Conservation (phyloP, 1,139 yeast species). For the Hyphopichia buzzinii region DNA sequence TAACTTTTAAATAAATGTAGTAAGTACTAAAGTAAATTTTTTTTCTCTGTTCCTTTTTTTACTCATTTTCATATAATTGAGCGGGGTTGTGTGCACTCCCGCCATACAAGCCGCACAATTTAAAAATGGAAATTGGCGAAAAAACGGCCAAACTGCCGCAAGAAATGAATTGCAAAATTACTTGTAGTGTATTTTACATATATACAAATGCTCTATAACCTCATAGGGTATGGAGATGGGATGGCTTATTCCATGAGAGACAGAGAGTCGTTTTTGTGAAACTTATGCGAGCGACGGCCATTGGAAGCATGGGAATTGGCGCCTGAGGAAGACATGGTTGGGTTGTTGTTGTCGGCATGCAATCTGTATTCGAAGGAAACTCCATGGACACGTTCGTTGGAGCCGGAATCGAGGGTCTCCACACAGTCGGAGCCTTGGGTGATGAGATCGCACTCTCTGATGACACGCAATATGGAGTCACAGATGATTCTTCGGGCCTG, state of each 20-base stretch:
- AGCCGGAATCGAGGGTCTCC: constrained; percentile 31
- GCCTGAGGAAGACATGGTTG: constrained; percentile 5
- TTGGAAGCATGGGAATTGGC: not conserved
- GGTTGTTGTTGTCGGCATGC: constrained; percentile 36
- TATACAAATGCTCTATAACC: not conserved
- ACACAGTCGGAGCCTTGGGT: constrained; percentile 31
- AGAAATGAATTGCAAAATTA: too few species aligned
- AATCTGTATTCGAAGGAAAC: constrained; percentile 48
- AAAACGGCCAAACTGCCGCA: too few species aligned
- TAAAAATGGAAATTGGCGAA: too few species aligned
- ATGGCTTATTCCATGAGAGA: too few species aligned
- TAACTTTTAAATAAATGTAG: too few species aligned
- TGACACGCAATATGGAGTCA: constrained; percentile 45
- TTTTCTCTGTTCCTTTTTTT: too few species aligned
- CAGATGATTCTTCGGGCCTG: constrained; percentile 50
- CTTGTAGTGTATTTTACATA: too few species aligned
- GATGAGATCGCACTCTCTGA: constrained; percentile 50
- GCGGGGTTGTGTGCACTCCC: too few species aligned
- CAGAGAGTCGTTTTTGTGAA: not conserved
- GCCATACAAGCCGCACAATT: too few species aligned
- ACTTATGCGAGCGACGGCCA: not conserved
- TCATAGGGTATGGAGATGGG: too few species aligned
- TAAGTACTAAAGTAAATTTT: too few species aligned
- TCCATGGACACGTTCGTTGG: constrained; percentile 42
- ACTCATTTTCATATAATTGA: too few species aligned